These are phyloP conservation scores for Botrytis pseudocinerea DNA, from an alignment of 2,329 filamentous ascomycete species.

Conservation along the genomic window DNA sequence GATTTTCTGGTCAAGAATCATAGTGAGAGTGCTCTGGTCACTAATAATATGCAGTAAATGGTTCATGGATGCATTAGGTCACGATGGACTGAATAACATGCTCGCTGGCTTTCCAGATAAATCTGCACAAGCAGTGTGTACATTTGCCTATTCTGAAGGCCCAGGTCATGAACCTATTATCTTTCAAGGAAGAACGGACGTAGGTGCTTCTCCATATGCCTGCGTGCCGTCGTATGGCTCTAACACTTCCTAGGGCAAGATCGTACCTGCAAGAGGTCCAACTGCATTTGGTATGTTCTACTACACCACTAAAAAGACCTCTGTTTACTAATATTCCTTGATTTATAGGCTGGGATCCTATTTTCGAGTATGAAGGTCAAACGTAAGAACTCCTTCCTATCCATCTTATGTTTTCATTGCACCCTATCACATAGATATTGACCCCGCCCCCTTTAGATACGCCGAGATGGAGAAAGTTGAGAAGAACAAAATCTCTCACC, in stretches of 20 bases:
- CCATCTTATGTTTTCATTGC: constrained; percentile 7
- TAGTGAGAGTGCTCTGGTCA: not conserved
- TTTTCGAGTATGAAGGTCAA: constrained; percentile 90
- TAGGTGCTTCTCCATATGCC: constrained; percentile 45
- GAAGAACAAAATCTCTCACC: constrained; percentile 94
- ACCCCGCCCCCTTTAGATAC: constrained; percentile 53
- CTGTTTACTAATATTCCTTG: constrained; percentile 20
- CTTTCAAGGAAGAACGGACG: constrained; percentile 87
- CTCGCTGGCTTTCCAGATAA: constrained; percentile 88
- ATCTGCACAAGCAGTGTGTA: constrained; percentile 89
- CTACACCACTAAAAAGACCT: not conserved
- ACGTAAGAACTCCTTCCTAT: constrained; percentile 50
- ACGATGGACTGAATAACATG: constrained; percentile 84
- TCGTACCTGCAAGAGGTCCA: constrained; percentile 81
- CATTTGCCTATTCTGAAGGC: constrained; percentile 87
- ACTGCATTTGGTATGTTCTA: constrained; percentile 71
- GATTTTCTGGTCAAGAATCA: constrained; percentile 12
- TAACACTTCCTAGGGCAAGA: constrained; percentile 59
- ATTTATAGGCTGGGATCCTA: constrained; percentile 84
- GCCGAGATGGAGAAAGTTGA: constrained; percentile 89
- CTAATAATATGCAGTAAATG: constrained; percentile 68
- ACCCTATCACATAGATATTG: not conserved
- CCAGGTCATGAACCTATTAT: constrained; percentile 81
- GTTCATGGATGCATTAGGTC: constrained; percentile 83
- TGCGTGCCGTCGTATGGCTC: not conserved